Evolutionary conservation across 225 moss, liverwort and hornwort genomes (phyloP).

Genomic region (Asterella californica): DNA sequence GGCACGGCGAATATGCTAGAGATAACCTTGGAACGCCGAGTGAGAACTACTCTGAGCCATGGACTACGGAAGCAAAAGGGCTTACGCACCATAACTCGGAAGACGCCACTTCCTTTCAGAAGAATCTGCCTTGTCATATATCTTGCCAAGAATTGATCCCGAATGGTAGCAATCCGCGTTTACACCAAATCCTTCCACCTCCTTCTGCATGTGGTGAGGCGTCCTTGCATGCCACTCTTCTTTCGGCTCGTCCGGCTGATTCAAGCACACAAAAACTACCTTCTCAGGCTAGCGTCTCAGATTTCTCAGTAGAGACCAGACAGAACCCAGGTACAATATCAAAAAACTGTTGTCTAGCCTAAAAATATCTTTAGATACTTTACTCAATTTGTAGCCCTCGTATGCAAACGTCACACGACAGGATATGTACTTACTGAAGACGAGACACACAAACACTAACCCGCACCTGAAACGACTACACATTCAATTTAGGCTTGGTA

Average conservation of each 20-base stretch:
- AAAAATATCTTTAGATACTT: too few species aligned
- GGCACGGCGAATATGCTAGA: too few species aligned
- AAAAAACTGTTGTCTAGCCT: too few species aligned
- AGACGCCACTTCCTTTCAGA: background rate
- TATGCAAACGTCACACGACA: background rate
- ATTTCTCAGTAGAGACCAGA: background rate
- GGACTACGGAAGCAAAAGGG: too few species aligned
- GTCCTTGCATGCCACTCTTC: background rate
- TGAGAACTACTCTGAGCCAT: too few species aligned
- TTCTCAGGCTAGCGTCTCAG: too few species aligned
- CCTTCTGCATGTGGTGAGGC: constrained; percentile 3
- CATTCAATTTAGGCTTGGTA: too few species aligned
- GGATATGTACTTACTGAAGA: background rate
- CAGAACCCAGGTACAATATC: too few species aligned
- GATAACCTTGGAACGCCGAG: too few species aligned
- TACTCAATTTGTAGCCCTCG: background rate
- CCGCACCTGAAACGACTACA: background rate
- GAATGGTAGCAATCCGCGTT: constrained; percentile 2
- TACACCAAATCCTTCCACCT: background rate
- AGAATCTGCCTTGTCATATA: constrained; percentile 1
- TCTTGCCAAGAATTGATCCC: constrained; percentile 24
- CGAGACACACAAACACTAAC: background rate
- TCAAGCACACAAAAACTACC: background rate
- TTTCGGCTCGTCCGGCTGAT: background rate
- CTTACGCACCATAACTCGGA: constrained; percentile 1